Base-by-base conservation (phyloP, 768 basidiomycete species). In the Rhodotorula taiwanensis region DNA sequence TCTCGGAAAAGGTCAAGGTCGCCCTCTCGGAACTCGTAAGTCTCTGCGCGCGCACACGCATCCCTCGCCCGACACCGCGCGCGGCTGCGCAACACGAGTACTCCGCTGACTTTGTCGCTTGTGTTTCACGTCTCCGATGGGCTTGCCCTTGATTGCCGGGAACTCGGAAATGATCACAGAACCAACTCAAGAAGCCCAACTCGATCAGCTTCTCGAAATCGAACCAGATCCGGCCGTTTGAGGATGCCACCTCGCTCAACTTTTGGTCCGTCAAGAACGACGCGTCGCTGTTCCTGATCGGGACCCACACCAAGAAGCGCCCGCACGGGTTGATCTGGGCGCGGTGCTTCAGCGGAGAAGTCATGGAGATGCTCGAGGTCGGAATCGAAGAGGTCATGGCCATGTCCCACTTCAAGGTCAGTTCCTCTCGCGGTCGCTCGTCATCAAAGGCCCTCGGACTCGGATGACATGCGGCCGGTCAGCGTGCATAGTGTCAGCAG, bases 201-300 rank as follows among this genome's bases (percentile, higher is more conserved):
- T 86, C 86, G 1, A 87, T 98, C 64, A 83, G 89, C 18, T 99
- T 98, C 78, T 88, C 86, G 50, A 95, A 93, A 76, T 94, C 95
- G 77, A 70, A 72, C 65, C 74, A 77, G 30, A 82, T 98, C 16
- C 85, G 86, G 44, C 95, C 95, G 8, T 98, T 99, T 74, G 94
- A 98, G 71, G 81, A 88, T 60, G 74, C 81, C 27, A 77, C 84
- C 6, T 89, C 90, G 3, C 79, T 99, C 36, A 89, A 89, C 69
- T 98, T 98, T 75, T 99, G 92, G 89, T 80, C 86, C 1, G 73
- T 79, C 18, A 99, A 98, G 78, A 98, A 98, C 77, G 95, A 98
- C 70, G 91, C 92, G 5, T 86, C 86, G 4, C 79, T 98, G 74
- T 95, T 97, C 73, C 77, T 94, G 18, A 78, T 95, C 39, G 95